Conservation (phyloP, 495 filamentous ascomycete species). For the Friedmanniomyces simplex region DNA sequence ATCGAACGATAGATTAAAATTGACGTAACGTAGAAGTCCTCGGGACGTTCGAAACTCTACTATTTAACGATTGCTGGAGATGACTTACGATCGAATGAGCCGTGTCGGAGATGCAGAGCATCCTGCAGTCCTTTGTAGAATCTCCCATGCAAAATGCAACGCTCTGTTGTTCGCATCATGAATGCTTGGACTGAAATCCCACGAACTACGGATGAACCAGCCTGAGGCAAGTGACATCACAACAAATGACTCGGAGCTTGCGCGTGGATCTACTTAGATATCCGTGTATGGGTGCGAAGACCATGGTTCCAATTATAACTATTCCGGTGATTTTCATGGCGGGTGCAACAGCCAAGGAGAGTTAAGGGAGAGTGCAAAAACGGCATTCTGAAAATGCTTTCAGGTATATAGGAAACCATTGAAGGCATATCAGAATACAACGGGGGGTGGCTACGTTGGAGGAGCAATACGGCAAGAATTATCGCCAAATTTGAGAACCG, state of each 20-base stretch:
- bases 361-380: not conserved
- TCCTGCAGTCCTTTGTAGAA: not conserved
- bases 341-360: not conserved
- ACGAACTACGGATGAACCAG: not conserved
- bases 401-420: no score
- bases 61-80: not conserved
- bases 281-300: not conserved
- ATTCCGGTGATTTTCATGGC: not conserved
- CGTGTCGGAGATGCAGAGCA: not conserved
- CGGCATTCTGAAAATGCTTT: not conserved
- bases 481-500: no score
- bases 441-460: not conserved
- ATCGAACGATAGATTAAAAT: not conserved
- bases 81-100: not conserved
- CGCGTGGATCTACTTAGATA: not conserved
- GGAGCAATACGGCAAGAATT: no score
- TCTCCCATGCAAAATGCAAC: not conserved
- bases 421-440: not conserved
- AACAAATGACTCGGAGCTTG: not conserved
- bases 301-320: not conserved
- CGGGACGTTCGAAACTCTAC: not conserved
- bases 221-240: not conserved
- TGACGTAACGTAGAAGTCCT: not conserved
- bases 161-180: not conserved
- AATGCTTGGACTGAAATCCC: not conserved